These are phyloP conservation scores for Rhizophagus clarus DNA, from an alignment of 192 early-diverging fungal genomes.

Conservation along the genomic window DNA sequence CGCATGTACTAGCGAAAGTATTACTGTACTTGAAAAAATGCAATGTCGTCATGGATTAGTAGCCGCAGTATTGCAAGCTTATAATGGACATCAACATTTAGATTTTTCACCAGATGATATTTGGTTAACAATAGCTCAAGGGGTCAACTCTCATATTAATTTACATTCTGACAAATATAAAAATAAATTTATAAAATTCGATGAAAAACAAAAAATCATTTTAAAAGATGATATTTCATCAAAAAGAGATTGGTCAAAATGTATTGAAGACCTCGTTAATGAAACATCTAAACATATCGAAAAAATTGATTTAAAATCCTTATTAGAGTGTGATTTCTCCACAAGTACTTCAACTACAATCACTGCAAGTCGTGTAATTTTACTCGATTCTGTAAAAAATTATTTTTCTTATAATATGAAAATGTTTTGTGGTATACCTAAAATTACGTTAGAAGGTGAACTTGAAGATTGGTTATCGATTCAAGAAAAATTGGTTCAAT, in stretches of 20 bases:
- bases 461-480: neutral
- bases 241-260: constrained; percentile 15
- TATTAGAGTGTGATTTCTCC: constrained; percentile 13
- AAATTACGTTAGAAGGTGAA: constrained; percentile 16
- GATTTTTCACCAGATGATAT: constrained; percentile 1
- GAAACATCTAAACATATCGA: neutral
- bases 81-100: constrained; percentile 22
- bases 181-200: neutral
- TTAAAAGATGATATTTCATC: neutral
- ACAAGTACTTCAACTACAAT: neutral
- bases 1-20: neutral
- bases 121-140: constrained; percentile 27
- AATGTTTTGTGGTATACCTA: constrained; percentile 19
- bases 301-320: neutral
- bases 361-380: constrained; percentile 7
- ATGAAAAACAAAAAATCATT: neutral
- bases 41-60: constrained; percentile 19
- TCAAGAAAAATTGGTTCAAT: constrained; percentile 2
- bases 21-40: neutral
- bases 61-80: constrained; percentile 9
- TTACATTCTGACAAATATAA: neutral
- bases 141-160: constrained; percentile 19
- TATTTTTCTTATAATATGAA: constrained; percentile 5
- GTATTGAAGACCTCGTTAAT: neutral
- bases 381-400: constrained; percentile 4